phyloP scores from a whole-genome alignment of 345 rosid genomes.

The Eucalyptus viminalis region DNA sequence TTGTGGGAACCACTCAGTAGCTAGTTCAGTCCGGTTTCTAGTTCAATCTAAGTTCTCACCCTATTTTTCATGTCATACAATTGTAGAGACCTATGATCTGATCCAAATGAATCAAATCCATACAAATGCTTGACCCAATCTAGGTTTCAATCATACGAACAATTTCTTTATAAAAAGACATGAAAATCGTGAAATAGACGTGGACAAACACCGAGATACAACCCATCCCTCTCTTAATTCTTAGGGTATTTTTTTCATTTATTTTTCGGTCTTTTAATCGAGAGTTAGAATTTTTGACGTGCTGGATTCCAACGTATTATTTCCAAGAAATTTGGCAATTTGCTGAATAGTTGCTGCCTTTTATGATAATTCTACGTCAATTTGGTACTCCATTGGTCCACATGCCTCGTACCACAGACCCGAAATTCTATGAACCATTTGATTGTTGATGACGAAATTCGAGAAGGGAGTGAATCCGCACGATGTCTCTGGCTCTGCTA shows the following conservation, averaged over 20 bases:
- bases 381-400: neutral
- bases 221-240: neutral
- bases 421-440: neutral
- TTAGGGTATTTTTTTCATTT: neutral
- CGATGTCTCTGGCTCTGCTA: neutral
- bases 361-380: neutral
- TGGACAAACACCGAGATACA: neutral
- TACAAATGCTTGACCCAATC: neutral
- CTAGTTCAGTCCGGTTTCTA: fast-evolving
- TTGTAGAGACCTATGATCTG: neutral
- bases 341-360: neutral
- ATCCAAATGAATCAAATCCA: too few relatives aligned
- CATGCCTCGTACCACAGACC: neutral
- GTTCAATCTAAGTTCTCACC: neutral
- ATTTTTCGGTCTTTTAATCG: neutral
- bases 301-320: neutral
- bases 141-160: neutral
- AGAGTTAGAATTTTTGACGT: neutral
- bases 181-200: neutral
- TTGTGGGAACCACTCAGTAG: neutral
- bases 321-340: neutral
- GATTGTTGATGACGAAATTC: neutral
- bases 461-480: neutral
- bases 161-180: neutral
- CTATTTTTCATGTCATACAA: too few relatives aligned